Evolutionary conservation across 345 rosid species (phyloP), one percentile per base, ranked within the genome.

Genomic region (Stellera chamaejasme): DNA sequence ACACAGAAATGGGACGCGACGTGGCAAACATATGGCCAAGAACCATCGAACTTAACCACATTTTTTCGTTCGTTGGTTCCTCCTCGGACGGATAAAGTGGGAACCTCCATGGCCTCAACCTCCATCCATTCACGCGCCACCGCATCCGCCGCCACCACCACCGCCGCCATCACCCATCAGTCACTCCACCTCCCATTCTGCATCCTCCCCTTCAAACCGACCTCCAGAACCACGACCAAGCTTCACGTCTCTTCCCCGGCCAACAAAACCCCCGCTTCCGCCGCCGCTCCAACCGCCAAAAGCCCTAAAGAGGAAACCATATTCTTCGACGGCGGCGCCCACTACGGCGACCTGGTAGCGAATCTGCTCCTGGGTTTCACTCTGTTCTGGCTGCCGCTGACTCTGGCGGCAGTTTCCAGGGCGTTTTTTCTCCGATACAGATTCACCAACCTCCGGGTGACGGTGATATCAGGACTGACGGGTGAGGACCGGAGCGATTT

Each of bases 301-400:
- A 70, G 52, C 48, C 50, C 75, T 64, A 81, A 69, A 43, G 79
- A 75, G 66, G 98, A 93, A 74, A 79, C 74, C 7, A 52, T 93
- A 56, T 89, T 78, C 57, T 89, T 88, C 72, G 93, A 88, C 59
- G 93, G 96, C 0, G 98, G 98, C 48, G 87, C 99, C 48, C 98
- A 92, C 66, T 82, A 81, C 82, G 98, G 96, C 0, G 98, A 92
- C 78, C 86, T 92, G 1, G 7, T 82, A 23, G 95, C 95, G 0
- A 88, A 88, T 62, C 79, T 89, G 60, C 68, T 82, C 25, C 79
- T 93, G 48, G 99, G 97, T 41, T 75, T 89, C 69, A 86, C 96
- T 46, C 83, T 89, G 26, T 62, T 93, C 6, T 93, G 99, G 96
- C 82, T 93, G 9, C 99, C 99, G 3, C 67, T 89, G 64, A 93